Evolutionary conservation across 306 rosid species (phyloP).

Genomic region (Rosa chinensis): DNA sequence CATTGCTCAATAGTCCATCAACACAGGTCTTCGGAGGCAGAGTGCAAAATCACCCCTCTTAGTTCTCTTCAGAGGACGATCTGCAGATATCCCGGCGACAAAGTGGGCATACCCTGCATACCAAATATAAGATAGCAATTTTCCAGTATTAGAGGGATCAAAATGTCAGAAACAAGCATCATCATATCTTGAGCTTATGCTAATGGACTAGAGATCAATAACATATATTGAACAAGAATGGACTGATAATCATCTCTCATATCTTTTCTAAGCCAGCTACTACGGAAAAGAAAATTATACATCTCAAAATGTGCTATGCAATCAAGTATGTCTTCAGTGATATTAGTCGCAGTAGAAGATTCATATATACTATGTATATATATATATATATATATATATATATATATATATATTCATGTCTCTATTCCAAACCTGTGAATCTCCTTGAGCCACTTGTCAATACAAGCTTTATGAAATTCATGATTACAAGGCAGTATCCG

Average conservation of each 20-base stretch:
- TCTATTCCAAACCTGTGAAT: constrained; percentile 73
- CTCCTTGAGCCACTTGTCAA: constrained; percentile 99
- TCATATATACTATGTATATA: neutral
- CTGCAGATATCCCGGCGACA: constrained; percentile 88
- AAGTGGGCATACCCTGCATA: constrained; percentile 94
- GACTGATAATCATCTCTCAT: neutral
- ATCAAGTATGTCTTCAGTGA: neutral
- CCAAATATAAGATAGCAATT: constrained; percentile 17
- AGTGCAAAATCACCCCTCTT: constrained; percentile 26
- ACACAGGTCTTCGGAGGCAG: constrained; percentile 18
- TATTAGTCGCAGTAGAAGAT: constrained; percentile 6
- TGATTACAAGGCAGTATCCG: constrained; percentile 89
- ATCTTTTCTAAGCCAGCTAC: neutral
- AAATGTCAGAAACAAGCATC: neutral
- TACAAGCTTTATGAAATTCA: constrained; percentile 82
- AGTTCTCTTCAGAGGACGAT: constrained; percentile 50
- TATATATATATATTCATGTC: neutral
- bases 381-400: neutral
- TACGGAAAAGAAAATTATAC: neutral
- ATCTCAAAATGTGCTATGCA: neutral
- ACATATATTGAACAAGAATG: too few species aligned
- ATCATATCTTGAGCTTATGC: neutral
- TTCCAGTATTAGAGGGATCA: constrained; percentile 21
- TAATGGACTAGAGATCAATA: too few species aligned
- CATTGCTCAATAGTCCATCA: constrained; percentile 7